Conservation (phyloP, 2,329 filamentous ascomycete species). For the Cladosporium sp. region DNA sequence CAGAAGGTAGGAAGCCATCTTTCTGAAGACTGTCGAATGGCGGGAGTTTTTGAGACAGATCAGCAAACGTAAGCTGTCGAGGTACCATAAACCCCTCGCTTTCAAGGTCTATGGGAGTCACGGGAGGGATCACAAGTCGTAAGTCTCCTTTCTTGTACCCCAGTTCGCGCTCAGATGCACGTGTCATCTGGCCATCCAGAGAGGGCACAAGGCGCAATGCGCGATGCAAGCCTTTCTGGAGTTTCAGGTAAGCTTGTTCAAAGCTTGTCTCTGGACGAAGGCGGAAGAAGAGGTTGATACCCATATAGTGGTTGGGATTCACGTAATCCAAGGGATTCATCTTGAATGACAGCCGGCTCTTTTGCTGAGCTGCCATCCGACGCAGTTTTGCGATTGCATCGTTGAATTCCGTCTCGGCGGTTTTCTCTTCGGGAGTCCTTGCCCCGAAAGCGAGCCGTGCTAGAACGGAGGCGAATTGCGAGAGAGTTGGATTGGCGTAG, state of each 20-base stretch:
- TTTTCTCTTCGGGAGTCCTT: not conserved
- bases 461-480: not conserved
- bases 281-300: slow-evolving; percentile 5
- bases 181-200: not conserved
- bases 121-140: not conserved
- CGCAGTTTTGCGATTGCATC: not conserved
- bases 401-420: not conserved
- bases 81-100: not conserved
- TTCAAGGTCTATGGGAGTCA: not conserved
- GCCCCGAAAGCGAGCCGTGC: not conserved
- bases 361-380: not conserved
- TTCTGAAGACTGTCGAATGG: not conserved
- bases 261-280: not conserved
- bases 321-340: slow-evolving; percentile 3
- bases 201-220: not conserved
- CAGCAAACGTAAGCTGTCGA: not conserved
- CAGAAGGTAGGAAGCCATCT: not conserved
- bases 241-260: not conserved
- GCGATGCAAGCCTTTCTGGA: slow-evolving; percentile 4
- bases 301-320: slow-evolving; percentile 9
- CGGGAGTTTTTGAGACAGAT: not conserved
- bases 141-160: not conserved
- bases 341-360: not conserved
- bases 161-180: not conserved
- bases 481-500: slow-evolving; percentile 3